Evolutionary conservation across 228 moss, liverwort and hornwort species (phyloP).

Genomic region (Sphagnum fallax): DNA sequence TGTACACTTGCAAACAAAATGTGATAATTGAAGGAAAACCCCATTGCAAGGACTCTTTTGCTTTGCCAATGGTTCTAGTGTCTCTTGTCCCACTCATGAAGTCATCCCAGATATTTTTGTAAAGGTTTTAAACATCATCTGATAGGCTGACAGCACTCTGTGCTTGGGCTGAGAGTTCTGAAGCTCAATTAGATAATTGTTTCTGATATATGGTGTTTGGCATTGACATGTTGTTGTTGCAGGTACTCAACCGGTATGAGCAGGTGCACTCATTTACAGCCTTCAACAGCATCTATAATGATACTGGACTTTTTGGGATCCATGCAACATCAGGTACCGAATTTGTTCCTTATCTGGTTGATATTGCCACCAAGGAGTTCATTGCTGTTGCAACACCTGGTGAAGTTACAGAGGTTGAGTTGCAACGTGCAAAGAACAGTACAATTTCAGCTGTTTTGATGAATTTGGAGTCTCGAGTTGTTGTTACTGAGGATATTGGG

Average conservation of each 20-base stretch:
- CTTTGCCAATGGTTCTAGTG: neutral
- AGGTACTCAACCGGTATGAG: slow-evolving; percentile 70
- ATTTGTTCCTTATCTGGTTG: slow-evolving; percentile 82
- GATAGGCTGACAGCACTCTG: neutral
- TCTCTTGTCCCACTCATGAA: no score
- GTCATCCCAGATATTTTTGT: no score
- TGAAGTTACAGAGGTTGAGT: slow-evolving; percentile 63
- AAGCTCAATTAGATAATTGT: neutral
- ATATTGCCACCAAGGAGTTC: slow-evolving; percentile 72
- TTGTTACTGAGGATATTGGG: slow-evolving; percentile 90
- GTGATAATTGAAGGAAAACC: no score
- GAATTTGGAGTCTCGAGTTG: slow-evolving; percentile 95
- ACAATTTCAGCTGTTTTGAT: slow-evolving; percentile 89
- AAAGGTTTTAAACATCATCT: no score
- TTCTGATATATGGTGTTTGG: neutral
- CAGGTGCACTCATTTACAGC: slow-evolving; percentile 90
- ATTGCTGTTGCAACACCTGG: slow-evolving; percentile 64
- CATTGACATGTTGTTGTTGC: neutral
- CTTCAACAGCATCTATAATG: slow-evolving; percentile 90
- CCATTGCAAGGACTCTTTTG: no score
- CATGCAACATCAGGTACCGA: slow-evolving; percentile 68
- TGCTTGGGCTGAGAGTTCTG: no score
- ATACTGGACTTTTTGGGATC: slow-evolving; percentile 85
- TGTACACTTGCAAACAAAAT: no score
- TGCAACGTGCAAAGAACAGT: slow-evolving; percentile 79